Evolutionary conservation across 306 rosid genomes (phyloP).

Genomic region (Acacia crassicarpa): DNA sequence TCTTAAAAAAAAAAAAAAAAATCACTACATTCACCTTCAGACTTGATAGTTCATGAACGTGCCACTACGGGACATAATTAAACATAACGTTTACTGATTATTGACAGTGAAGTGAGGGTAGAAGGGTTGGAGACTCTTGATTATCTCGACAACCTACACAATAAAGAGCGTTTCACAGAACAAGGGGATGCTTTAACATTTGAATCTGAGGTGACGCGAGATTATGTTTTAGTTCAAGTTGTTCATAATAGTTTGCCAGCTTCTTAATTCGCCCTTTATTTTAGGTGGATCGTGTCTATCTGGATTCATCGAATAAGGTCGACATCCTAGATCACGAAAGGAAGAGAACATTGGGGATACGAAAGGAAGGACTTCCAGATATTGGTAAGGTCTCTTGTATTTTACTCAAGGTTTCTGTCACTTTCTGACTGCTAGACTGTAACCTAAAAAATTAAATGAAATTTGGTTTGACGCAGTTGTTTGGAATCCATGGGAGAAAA

Average conservation of each 20-base stretch:
- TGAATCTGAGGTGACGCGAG: slow-evolving; percentile 74
- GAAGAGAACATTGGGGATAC: slow-evolving; percentile 62
- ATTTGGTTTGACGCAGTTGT: slow-evolving; percentile 56
- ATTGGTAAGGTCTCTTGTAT: slow-evolving; percentile 48
- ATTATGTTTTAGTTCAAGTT: slow-evolving; percentile 4
- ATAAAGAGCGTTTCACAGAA: slow-evolving; percentile 84
- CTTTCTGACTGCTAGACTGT: neutral
- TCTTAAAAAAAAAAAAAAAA: neutral
- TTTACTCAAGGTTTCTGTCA: neutral
- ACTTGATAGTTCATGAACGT: neutral
- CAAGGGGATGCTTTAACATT: slow-evolving; percentile 92
- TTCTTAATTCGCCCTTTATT: slow-evolving; percentile 4
- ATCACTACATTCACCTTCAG: neutral
- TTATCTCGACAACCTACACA: slow-evolving; percentile 67
- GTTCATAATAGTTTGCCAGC: neutral
- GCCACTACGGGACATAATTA: neutral
- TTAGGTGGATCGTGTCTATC: slow-evolving; percentile 87
- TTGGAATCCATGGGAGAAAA: slow-evolving; percentile 97
- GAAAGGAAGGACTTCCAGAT: slow-evolving; percentile 86
- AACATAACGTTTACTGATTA: slow-evolving; percentile 26
- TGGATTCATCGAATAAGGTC: slow-evolving; percentile 48
- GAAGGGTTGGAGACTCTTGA: slow-evolving; percentile 94
- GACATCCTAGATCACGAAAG: slow-evolving; percentile 86
- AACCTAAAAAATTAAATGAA: neutral
- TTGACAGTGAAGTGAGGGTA: slow-evolving; percentile 84